Evolutionary conservation across 2,329 filamentous ascomycete species (phyloP).

Genomic region (Ophiocordyceps camponoti-rufipedis): DNA sequence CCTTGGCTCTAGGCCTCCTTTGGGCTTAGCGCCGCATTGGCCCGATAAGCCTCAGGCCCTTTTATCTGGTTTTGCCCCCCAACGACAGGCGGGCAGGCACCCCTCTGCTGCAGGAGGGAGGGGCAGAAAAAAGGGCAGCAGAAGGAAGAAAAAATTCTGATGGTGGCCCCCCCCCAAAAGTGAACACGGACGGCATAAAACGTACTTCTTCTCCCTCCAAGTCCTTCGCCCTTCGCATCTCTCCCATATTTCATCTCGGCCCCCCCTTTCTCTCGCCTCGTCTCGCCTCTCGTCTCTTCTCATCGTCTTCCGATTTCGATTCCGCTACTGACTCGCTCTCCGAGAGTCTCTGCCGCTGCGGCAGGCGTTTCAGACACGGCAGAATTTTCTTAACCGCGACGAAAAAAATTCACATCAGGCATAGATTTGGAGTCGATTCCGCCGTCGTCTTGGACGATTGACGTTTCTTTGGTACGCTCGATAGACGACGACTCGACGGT

Average conservation of each 20-base stretch:
- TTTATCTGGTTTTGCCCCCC: conserved; percentile 3
- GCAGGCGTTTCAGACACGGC: conserved; percentile 11
- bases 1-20: conserved; percentile 3
- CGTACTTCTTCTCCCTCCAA: background rate
- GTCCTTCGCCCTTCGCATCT: background rate
- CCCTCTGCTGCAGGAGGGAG: background rate
- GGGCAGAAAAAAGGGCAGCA: background rate
- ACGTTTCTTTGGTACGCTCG: conserved; percentile 2
- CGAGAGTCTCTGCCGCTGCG: conserved; percentile 14
- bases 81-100: background rate
- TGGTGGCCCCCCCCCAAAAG: conserved; percentile 1
- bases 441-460: conserved; percentile 20
- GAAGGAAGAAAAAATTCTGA: conserved; percentile 5
- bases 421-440: conserved; percentile 25
- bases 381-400: conserved; percentile 5
- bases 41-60: conserved; percentile 7
- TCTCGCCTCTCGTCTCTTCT: conserved; percentile 11
- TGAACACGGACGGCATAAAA: conserved; percentile 1
- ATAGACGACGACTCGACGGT: conserved; percentile 4
- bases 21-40: conserved; percentile 7
- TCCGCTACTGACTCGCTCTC: conserved; percentile 8
- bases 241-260: conserved; percentile 1
- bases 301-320: conserved; percentile 20
- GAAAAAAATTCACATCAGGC: conserved; percentile 18
- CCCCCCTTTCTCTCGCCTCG: conserved; percentile 10